Evolutionary conservation across 345 rosid genomes (phyloP).

Genomic region (Lenwebbia sp.): DNA sequence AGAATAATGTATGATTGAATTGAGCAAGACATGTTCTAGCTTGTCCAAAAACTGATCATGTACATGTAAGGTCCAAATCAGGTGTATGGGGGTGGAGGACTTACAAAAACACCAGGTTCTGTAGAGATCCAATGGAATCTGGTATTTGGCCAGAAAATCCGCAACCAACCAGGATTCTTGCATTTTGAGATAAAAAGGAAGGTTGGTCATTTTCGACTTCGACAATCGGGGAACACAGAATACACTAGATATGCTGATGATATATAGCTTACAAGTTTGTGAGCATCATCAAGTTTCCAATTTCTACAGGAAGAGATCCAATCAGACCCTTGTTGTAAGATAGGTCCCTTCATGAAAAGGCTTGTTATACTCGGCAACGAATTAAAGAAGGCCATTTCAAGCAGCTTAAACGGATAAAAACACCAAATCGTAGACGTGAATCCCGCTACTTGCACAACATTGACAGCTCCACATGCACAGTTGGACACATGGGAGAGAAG

Average conservation of each 20-base stretch:
- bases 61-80: not conserved
- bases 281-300: slow-evolving; percentile 49
- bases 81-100: not conserved
- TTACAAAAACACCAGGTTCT: slow-evolving; percentile 46
- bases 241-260: not conserved
- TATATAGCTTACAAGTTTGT: slow-evolving; percentile 45
- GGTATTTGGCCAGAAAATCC: slow-evolving; percentile 66
- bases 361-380: not conserved
- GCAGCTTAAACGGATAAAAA: not conserved
- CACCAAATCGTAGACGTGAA: not conserved
- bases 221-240: not conserved
- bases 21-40: not conserved
- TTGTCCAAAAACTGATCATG: not conserved
- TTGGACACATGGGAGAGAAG: not conserved
- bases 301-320: slow-evolving; percentile 59
- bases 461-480: not conserved
- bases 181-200: not conserved
- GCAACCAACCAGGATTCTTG: slow-evolving; percentile 72
- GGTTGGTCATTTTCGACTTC: not conserved
- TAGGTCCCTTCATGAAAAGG: slow-evolving; percentile 53
- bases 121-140: slow-evolving; percentile 46
- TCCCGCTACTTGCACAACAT: not conserved
- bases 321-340: slow-evolving; percentile 47
- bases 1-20: not conserved
- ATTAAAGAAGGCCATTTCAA: not conserved